Evolutionary conservation across 257 asterid species (phyloP).

Genomic region (Solanum etuberosum): DNA sequence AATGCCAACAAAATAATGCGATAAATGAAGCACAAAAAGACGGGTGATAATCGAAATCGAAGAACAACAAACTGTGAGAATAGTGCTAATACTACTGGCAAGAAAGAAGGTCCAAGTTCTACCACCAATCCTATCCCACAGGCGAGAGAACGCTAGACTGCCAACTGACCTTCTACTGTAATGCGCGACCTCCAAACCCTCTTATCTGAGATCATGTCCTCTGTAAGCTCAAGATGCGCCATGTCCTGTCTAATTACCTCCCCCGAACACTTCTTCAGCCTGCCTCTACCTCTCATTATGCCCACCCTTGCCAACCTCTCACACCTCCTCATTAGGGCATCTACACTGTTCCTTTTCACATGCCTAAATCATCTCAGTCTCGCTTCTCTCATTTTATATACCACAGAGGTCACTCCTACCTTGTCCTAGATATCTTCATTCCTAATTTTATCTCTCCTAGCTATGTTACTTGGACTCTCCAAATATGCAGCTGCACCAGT

Average conservation of each 20-base stretch:
- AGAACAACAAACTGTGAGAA: background rate
- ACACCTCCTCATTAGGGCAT: background rate
- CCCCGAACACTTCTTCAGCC: background rate
- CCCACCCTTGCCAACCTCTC: background rate
- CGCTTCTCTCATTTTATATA: background rate
- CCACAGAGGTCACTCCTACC: background rate
- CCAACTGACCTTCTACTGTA: background rate
- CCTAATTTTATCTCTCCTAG: background rate
- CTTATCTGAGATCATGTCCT: background rate
- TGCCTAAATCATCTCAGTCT: background rate
- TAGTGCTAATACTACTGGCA: background rate
- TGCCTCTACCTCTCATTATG: background rate
- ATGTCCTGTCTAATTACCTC: background rate
- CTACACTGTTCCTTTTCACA: background rate
- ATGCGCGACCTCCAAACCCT: background rate
- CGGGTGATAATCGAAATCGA: background rate
- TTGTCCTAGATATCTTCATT: background rate
- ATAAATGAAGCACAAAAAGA: background rate
- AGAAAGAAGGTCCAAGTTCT: background rate
- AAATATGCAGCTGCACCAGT: background rate
- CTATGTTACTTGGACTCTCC: background rate
- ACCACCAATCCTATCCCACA: background rate
- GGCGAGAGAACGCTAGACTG: background rate
- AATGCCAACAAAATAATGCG: background rate
- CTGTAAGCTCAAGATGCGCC: background rate